phyloP scores from a whole-genome alignment of 78 protist species.

The Carpediemonas membranifera region DNA sequence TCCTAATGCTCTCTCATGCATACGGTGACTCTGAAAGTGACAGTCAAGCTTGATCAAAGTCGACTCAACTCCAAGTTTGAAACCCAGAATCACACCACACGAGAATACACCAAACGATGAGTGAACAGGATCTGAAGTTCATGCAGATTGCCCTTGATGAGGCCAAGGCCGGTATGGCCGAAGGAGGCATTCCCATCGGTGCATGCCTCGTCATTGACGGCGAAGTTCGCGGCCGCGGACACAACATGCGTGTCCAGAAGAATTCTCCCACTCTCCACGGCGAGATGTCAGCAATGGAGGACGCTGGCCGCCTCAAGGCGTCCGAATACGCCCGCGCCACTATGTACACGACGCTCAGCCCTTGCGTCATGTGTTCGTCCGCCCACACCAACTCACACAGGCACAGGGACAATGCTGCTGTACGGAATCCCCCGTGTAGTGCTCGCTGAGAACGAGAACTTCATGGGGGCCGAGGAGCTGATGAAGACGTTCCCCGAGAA shows the following conservation, averaged over 20 bases:
- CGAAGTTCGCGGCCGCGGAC: slow-evolving; percentile 18
- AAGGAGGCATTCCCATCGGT: slow-evolving; percentile 37
- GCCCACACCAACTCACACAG: too few species aligned
- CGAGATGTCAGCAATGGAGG: slow-evolving; percentile 5
- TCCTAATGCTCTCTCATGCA: too few species aligned
- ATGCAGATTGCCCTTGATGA: too few species aligned
- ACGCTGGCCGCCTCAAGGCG: neutral
- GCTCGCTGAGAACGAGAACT: slow-evolving; percentile 1
- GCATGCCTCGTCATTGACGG: slow-evolving; percentile 1
- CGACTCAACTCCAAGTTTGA: too few species aligned
- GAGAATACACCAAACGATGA: too few species aligned
- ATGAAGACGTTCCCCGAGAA: neutral
- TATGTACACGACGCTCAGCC: slow-evolving; percentile 7
- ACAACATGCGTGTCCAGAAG: slow-evolving; percentile 21
- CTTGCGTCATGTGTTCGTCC: slow-evolving; percentile 23
- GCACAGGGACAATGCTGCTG: neutral
- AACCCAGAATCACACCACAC: too few species aligned
- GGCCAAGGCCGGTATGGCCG: too few species aligned
- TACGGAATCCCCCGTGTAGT: slow-evolving; percentile 12
- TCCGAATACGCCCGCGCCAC: neutral
- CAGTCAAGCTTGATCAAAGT: too few species aligned
- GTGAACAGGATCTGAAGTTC: too few species aligned
- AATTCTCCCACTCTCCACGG: slow-evolving; percentile 6
- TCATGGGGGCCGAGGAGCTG: neutral
- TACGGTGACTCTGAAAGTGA: too few species aligned